phyloP scores from a whole-genome alignment of 805 yeast genomes.

The Schizosaccharomyces cryophilus region DNA sequence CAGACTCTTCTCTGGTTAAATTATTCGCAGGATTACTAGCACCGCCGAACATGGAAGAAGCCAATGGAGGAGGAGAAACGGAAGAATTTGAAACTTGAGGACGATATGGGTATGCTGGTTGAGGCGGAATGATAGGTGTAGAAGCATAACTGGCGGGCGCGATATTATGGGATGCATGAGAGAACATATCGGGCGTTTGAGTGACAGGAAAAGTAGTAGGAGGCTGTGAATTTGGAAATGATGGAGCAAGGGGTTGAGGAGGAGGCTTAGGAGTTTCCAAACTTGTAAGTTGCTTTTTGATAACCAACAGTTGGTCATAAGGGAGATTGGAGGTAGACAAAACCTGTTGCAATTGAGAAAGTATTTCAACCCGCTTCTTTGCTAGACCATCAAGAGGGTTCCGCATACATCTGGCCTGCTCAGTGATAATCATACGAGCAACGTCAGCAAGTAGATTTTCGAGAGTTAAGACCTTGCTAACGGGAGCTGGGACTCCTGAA shows the following conservation, averaged over 20 bases:
- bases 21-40: neutral
- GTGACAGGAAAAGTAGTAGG: too few relatives aligned
- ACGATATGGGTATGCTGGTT: too few relatives aligned
- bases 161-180: too few relatives aligned
- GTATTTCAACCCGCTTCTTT: neutral
- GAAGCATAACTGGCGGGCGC: too few relatives aligned
- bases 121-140: too few relatives aligned
- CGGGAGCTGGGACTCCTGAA: neutral
- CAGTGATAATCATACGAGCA: neutral
- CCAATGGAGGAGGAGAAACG: neutral
- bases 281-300: neutral
- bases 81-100: too few relatives aligned
- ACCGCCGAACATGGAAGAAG: neutral
- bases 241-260: neutral
- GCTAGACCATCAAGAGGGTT: neutral
- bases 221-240: neutral
- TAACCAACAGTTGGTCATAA: neutral
- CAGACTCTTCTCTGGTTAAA: neutral
- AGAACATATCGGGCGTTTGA: too few relatives aligned
- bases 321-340: neutral
- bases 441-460: neutral
- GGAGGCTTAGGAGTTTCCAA: neutral
- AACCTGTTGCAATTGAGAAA: neutral
- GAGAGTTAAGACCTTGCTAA: neutral
- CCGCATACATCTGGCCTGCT: neutral